These are phyloP conservation scores for Agarophyton chilense DNA, from an alignment of 23 red algal species.

Conservation along the genomic window DNA sequence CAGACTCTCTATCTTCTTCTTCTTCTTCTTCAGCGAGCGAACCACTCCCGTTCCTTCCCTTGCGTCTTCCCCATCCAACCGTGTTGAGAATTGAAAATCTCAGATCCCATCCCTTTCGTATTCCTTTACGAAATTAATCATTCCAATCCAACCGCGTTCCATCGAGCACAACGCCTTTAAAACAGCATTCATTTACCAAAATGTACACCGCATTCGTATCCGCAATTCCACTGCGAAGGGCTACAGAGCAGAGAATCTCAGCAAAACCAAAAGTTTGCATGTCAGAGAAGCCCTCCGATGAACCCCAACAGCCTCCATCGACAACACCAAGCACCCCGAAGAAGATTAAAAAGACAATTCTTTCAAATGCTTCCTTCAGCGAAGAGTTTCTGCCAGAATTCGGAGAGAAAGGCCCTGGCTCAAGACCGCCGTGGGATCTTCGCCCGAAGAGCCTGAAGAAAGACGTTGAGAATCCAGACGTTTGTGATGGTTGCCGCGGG, in stretches of 20 bases:
- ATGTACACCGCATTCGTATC: slow-evolving; percentile 12
- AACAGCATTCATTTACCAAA: not conserved
- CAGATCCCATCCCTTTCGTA: not conserved
- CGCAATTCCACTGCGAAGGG: not conserved
- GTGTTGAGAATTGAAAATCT: too few species aligned
- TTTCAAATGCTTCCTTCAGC: slow-evolving; percentile 57
- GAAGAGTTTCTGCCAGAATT: slow-evolving; percentile 61
- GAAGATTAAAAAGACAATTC: slow-evolving; percentile 15
- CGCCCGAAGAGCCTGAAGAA: slow-evolving; percentile 54
- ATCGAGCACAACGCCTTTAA: not conserved
- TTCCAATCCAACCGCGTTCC: not conserved
- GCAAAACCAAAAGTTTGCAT: not conserved
- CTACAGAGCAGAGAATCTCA: not conserved
- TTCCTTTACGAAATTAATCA: not conserved
- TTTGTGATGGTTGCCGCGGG: slow-evolving; percentile 75
- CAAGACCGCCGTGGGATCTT: slow-evolving; percentile 56
- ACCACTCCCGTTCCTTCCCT: not conserved
- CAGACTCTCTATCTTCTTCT: too few species aligned
- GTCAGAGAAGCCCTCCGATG: slow-evolving; percentile 2
- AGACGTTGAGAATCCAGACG: slow-evolving; percentile 13
- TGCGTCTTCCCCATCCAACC: too few species aligned
- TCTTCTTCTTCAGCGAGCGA: too few species aligned
- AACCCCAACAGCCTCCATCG: not conserved
- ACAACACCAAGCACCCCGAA: not conserved
- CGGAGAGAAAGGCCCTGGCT: slow-evolving; percentile 67